phyloP scores from a whole-genome alignment of 352 stramenopile genomes.

The Phytophthora melonis region DNA sequence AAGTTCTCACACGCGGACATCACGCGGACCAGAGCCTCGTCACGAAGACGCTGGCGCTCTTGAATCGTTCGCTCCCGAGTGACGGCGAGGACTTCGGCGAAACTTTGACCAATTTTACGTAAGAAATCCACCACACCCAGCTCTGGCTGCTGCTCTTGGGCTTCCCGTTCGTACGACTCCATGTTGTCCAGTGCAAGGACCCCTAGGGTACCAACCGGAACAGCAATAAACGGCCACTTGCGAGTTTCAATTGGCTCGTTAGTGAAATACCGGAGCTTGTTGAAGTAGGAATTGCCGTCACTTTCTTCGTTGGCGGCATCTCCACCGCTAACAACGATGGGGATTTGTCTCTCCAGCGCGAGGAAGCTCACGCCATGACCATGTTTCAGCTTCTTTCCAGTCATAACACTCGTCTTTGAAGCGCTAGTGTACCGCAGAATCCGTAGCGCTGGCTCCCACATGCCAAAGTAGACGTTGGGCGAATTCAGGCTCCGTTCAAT shows the following conservation, averaged over 20 bases:
- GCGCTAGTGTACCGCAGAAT: slow-evolving; percentile 64
- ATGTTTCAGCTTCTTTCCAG: slow-evolving; percentile 63
- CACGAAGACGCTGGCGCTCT: slow-evolving; percentile 26
- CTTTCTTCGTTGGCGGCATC: slow-evolving; percentile 19
- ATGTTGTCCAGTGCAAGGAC: slow-evolving; percentile 77
- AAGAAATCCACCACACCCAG: slow-evolving; percentile 84
- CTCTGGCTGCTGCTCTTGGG: slow-evolving; percentile 63
- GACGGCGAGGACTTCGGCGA: slow-evolving; percentile 26
- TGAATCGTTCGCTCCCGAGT: slow-evolving; percentile 18
- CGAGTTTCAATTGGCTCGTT: slow-evolving; percentile 23
- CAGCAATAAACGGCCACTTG: slow-evolving; percentile 74
- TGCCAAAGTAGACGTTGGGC: slow-evolving; percentile 69
- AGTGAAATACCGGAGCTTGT: slow-evolving; percentile 55
- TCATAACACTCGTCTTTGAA: slow-evolving; percentile 64
- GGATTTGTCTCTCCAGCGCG: slow-evolving; percentile 42
- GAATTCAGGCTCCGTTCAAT: slow-evolving; percentile 47
- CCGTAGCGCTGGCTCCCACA: slow-evolving; percentile 61
- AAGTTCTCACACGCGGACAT: slow-evolving; percentile 66
- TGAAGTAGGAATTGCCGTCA: background rate
- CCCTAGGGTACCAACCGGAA: slow-evolving; percentile 58
- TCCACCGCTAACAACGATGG: slow-evolving; percentile 51
- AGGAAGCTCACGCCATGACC: slow-evolving; percentile 70
- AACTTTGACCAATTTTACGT: slow-evolving; percentile 47
- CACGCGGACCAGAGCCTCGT: slow-evolving; percentile 57
- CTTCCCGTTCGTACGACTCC: slow-evolving; percentile 50